These are phyloP conservation scores for Thielaviopsis ethacetica DNA, from an alignment of 2,329 filamentous ascomycete genomes.

Conservation along the genomic window DNA sequence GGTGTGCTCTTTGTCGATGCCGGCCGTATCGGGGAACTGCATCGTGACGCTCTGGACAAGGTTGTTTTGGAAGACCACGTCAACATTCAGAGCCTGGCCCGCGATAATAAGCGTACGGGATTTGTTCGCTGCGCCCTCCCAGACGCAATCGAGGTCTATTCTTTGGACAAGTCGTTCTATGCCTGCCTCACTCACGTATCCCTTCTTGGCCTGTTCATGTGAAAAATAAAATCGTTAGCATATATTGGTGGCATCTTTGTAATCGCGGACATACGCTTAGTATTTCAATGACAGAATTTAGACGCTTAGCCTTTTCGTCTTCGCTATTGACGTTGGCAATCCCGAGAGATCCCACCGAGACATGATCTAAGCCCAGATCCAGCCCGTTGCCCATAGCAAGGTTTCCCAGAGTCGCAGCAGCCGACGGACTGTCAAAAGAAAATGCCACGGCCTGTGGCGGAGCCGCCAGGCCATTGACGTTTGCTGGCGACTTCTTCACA, in stretches of 20 bases:
- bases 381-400: constrained; percentile 38
- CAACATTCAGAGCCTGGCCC: constrained; percentile 41
- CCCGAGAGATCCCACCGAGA: constrained; percentile 31
- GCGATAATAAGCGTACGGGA: constrained; percentile 43
- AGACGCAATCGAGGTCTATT: constrained; percentile 48
- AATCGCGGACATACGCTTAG: constrained; percentile 26
- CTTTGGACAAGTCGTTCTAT: constrained; percentile 54
- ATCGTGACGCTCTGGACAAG: constrained; percentile 47
- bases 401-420: constrained; percentile 40
- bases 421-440: constrained; percentile 46
- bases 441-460: constrained; percentile 21
- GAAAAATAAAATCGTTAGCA: constrained; percentile 6
- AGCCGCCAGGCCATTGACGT: constrained; percentile 28
- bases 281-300: constrained; percentile 33
- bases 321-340: constrained; percentile 22
- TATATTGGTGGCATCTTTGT: background rate
- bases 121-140: constrained; percentile 37
- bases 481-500: constrained; percentile 46
- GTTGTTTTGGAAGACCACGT: constrained; percentile 45
- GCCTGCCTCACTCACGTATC: constrained; percentile 56
- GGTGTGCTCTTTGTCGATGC: constrained; percentile 41
- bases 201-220: constrained; percentile 28
- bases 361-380: constrained; percentile 22
- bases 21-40: constrained; percentile 42
- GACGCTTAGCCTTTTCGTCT: constrained; percentile 37